Conservation (phyloP, 805 yeast species). For the Metschnikowia bowlesiae region DNA sequence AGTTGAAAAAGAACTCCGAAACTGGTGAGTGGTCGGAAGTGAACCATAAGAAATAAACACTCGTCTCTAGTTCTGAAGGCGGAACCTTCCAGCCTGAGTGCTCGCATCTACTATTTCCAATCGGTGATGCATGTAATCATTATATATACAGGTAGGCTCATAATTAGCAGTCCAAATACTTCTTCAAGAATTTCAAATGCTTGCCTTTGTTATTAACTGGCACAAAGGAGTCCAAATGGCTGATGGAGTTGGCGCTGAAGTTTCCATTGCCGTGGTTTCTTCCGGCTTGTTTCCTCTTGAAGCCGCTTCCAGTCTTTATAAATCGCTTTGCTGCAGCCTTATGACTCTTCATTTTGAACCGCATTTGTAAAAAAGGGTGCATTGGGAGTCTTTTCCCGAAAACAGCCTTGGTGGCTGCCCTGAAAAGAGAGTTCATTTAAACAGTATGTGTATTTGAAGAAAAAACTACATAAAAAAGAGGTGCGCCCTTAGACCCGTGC, state of each 20-base stretch:
- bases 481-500: background rate
- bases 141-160: constrained; percentile 1
- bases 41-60: constrained; percentile 29
- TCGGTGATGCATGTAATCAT: background rate
- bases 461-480: constrained; percentile 1
- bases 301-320: constrained; percentile 66
- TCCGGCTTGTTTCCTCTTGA: constrained; percentile 61
- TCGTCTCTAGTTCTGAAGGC: background rate
- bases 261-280: constrained; percentile 93
- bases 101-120: background rate
- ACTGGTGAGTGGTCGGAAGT: constrained; percentile 47
- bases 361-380: constrained; percentile 31
- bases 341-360: constrained; percentile 66
- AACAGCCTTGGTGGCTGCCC: constrained; percentile 13
- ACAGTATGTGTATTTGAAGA: background rate
- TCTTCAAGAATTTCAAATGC: constrained; percentile 57
- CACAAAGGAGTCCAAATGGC: constrained; percentile 56
- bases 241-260: constrained; percentile 62
- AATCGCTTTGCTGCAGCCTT: constrained; percentile 86
- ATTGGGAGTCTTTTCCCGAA: constrained; percentile 19
- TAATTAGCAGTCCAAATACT: constrained; percentile 31
- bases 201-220: constrained; percentile 47
- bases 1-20: constrained; percentile 45
- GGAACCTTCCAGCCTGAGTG: background rate
- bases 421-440: constrained; percentile 16